Base-by-base conservation (phyloP, 106 monocot genomes). In the Dactylorhiza incarnata region DNA sequence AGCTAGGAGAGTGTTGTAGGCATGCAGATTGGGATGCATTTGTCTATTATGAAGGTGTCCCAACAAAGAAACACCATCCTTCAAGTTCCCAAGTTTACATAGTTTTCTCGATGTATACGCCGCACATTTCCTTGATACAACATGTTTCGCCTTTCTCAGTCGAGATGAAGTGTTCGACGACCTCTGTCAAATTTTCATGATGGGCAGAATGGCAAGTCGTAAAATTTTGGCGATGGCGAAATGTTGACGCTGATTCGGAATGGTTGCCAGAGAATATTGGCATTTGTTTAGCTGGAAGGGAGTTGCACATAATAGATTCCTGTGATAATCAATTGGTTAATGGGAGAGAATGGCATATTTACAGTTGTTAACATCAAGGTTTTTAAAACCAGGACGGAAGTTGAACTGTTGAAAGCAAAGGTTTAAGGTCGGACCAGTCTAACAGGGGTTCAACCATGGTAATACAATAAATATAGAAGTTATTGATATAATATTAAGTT, bases 1-100 rank as follows among this genome's bases (percentile, higher is more conserved):
- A 13, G 68, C 75, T 15, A 93, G 80, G 67, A 92, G 76, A 19
- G 69, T 17, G 74, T 92, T 92, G 73, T 87, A 87, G 5, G 58
- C 53, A 75, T 73, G 49, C 46, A 85, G 23, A 74, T 53, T 43
- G 3, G 86, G 63, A 74, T 79, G 79, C 12, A 80, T 73, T 24
- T 81, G 73, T 52, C 73, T 74, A 55, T 81, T 44, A 29, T 78
- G 77, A 45, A 89, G 53, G 72, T 87, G 25, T 45, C 48, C 50
- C 63, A 92, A 76, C 22, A 90, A 56, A 73, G 22, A 73, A 61
- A 54, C 73, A 63, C 80, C 79, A 78, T 75, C 84, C 37, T 66
- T 54, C n/a, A 88, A 37, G 13, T 82, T 86, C 13, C 89, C 86
- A 48, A 79, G 80, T 82, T 49, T 76, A 66, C 81, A 81, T 24